phyloP scores from a whole-genome alignment of 345 rosid genomes.

The Melastoma malabathricum region DNA sequence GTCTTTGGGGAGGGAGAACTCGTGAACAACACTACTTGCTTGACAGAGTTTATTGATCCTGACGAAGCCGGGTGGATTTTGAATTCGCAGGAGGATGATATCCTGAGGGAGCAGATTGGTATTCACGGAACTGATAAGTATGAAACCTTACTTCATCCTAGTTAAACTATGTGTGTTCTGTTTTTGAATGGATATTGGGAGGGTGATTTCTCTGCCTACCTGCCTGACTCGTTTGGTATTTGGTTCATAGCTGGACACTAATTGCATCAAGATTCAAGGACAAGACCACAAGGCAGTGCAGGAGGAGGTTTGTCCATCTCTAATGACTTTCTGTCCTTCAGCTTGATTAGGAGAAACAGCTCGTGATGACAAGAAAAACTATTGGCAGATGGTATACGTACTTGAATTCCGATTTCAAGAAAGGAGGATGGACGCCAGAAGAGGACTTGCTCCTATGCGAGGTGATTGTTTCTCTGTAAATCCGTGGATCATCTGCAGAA shows the following conservation, averaged over 20 bases:
- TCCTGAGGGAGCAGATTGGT: slow-evolving; percentile 69
- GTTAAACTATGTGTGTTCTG: too few relatives aligned
- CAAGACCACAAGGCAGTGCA: slow-evolving; percentile 94
- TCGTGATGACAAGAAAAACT: not conserved
- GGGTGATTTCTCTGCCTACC: not conserved
- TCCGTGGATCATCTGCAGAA: not conserved
- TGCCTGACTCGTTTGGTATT: not conserved
- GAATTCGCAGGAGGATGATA: slow-evolving; percentile 75
- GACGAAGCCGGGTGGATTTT: not conserved
- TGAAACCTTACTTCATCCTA: slow-evolving; percentile 9
- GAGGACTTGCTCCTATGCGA: slow-evolving; percentile 94
- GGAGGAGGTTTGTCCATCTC: slow-evolving; percentile 54
- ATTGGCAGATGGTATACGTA: slow-evolving; percentile 84
- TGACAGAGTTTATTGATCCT: not conserved
- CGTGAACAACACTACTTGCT: not conserved
- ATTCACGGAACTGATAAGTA: slow-evolving; percentile 87
- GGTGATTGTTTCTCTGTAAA: slow-evolving; percentile 24
- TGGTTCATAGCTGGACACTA: slow-evolving; percentile 68
- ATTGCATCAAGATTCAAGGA: slow-evolving; percentile 86
- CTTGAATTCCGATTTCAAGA: slow-evolving; percentile 92
- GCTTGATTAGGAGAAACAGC: too few relatives aligned
- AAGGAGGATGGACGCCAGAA: slow-evolving; percentile 99
- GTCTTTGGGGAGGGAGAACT: not conserved
- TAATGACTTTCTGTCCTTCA: too few relatives aligned
- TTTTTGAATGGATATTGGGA: not conserved